Evolutionary conservation across 2,329 filamentous ascomycete genomes (phyloP).

Genomic region (Escovopsis sp.): DNA sequence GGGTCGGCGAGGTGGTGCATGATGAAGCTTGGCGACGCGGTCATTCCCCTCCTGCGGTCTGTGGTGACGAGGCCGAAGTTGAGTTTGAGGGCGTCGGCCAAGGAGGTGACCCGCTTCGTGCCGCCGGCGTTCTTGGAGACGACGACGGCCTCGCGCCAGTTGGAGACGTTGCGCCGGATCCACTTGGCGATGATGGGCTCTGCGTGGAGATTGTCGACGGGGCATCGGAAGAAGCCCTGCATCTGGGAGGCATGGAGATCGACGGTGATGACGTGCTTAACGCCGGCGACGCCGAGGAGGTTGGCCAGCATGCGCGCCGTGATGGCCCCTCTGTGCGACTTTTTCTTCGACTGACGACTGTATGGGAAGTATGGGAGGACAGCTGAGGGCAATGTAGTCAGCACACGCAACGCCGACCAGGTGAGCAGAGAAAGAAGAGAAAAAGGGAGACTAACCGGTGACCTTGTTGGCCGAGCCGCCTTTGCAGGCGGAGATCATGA

Average conservation of each 20-base stretch:
- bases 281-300: slow-evolving; percentile 78
- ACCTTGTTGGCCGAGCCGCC: slow-evolving; percentile 93
- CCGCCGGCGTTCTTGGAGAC: slow-evolving; percentile 97
- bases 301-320: slow-evolving; percentile 96
- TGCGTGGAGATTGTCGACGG: slow-evolving; percentile 92
- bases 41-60: slow-evolving; percentile 52
- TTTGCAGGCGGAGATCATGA: slow-evolving; percentile 98
- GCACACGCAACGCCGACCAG: background rate
- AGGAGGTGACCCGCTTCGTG: slow-evolving; percentile 89
- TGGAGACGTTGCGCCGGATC: slow-evolving; percentile 76
- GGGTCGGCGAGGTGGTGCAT: slow-evolving; percentile 50
- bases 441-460: slow-evolving; percentile 49
- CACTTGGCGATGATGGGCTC: slow-evolving; percentile 91
- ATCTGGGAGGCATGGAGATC: slow-evolving; percentile 96
- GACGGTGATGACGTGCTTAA: slow-evolving; percentile 94
- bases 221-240: slow-evolving; percentile 97
- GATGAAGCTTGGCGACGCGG: slow-evolving; percentile 68
- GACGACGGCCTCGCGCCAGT: slow-evolving; percentile 85
- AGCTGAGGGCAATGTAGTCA: slow-evolving; percentile 38
- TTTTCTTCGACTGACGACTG: slow-evolving; percentile 97
- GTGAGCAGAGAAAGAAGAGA: too few relatives aligned
- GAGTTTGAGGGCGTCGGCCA: slow-evolving; percentile 89
- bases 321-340: slow-evolving; percentile 89
- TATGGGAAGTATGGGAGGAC: slow-evolving; percentile 97
- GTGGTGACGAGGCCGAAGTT: slow-evolving; percentile 96